These are phyloP conservation scores for Sclerotinia trifoliorum DNA, from an alignment of 2,329 filamentous ascomycete species.

Conservation along the genomic window DNA sequence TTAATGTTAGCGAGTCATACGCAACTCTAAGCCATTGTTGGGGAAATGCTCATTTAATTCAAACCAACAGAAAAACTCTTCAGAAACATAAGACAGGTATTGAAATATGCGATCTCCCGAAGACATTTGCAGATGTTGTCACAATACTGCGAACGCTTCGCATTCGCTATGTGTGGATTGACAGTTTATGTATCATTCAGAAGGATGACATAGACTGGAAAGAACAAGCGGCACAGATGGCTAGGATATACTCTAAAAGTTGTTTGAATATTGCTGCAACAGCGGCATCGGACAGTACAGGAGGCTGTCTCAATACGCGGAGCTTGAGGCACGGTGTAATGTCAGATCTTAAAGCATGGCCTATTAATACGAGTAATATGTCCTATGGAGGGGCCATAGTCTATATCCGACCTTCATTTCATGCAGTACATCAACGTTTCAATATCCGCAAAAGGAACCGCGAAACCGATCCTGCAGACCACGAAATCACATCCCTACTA, in stretches of 20 bases:
- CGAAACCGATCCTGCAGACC: neutral
- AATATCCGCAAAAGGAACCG: neutral
- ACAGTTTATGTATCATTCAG: constrained; percentile 5
- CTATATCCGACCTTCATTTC: neutral
- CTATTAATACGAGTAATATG: neutral
- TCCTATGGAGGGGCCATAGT: no score
- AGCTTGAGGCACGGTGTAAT: neutral
- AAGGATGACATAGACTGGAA: neutral
- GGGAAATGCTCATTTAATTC: neutral
- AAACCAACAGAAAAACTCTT: neutral
- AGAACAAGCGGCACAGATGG: neutral
- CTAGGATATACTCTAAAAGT: neutral
- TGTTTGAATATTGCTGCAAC: constrained; percentile 3
- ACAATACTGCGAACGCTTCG: neutral
- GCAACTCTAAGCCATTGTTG: neutral
- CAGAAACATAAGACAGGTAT: neutral
- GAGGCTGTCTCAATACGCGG: neutral
- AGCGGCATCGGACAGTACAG: neutral
- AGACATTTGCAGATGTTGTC: neutral
- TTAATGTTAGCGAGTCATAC: neutral
- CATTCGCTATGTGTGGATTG: neutral
- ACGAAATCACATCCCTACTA: neutral
- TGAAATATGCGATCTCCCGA: neutral
- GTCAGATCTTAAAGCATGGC: neutral
- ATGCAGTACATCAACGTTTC: neutral